Evolutionary conservation across 2,329 filamentous ascomycete genomes (phyloP), one percentile per base, ranked within the genome.

Genomic region (Fusarium phyllophilum): DNA sequence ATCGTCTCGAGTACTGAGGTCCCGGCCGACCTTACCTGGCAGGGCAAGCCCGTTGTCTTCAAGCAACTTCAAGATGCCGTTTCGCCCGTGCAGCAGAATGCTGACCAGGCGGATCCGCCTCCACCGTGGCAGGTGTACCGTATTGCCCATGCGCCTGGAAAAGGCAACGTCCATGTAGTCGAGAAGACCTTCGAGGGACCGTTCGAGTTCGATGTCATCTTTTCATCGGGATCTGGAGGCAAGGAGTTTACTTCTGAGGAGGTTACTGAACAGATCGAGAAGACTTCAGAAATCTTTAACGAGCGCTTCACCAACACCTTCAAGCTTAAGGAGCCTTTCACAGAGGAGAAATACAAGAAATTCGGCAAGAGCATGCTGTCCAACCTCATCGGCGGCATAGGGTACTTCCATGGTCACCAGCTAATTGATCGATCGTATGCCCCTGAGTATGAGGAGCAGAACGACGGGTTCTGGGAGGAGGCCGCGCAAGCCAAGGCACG

Each of bases 381-480:
- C 4, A 99, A 98, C 81, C 86, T 99, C 39, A 88, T 97, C 41
- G 96, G 96, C 63, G 96, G 96, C 52, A 94, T 98, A 77, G 96
- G 96, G 14, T 98, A 97, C 84, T 99, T 99, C 85, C 89, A 97
- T 78, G 96, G 96, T 45, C 89, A 96, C 66, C 92, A 94, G 39
- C 84, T 98, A 29, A 93, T 97, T 59, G 96, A 99, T 80, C 92
- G 95, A 42, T 97, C 95, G 1, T 94, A 96, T 78, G 94, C 94
- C n/a, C 86, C 92, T 15, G 96, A 97, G 78, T 98, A 98, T 76
- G 94, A 97, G 17, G 96, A 99, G 84, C 94, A 97, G 74, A 94
- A 94, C 67, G 96, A 98, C 82, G 93, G 94, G 0, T 98, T 98
- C 84, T 98, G 96, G 95, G 92, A 96, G 79, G 95, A 97, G 75